These are phyloP conservation scores for Barbatosphaeria neglecta DNA, from an alignment of 495 filamentous ascomycete genomes.

Conservation along the genomic window DNA sequence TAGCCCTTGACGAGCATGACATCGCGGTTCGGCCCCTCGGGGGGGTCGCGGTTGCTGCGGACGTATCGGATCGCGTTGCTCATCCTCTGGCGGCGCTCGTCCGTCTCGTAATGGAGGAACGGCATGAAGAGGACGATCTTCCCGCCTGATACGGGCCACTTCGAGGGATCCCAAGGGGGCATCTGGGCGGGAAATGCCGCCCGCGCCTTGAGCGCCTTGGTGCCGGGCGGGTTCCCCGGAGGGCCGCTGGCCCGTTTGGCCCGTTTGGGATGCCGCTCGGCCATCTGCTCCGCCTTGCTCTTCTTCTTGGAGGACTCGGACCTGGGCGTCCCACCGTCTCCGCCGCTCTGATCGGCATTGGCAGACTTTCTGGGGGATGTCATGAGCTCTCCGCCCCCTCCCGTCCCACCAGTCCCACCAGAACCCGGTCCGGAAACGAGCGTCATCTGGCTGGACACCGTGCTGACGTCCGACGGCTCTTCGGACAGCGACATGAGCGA, in stretches of 20 bases:
- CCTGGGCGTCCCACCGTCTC: slow-evolving; percentile 24
- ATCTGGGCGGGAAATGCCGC: slow-evolving; percentile 5
- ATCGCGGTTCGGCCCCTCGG: slow-evolving; percentile 30
- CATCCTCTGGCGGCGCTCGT: slow-evolving; percentile 45
- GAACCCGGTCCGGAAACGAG: background rate
- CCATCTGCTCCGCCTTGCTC: slow-evolving; percentile 15
- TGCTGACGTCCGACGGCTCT: slow-evolving; percentile 13
- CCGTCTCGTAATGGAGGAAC: slow-evolving; percentile 57
- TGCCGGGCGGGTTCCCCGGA: slow-evolving; percentile 13
- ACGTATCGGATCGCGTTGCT: slow-evolving; percentile 45
- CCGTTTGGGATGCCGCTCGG: slow-evolving; percentile 19
- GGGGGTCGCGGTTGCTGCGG: slow-evolving; percentile 7
- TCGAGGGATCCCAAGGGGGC: slow-evolving; percentile 12
- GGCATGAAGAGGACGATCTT: slow-evolving; percentile 59
- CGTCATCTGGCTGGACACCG: slow-evolving; percentile 6
- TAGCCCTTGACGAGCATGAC: slow-evolving; percentile 55
- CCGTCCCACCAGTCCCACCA: background rate
- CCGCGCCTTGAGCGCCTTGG: slow-evolving; percentile 7
- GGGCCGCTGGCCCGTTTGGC: slow-evolving; percentile 14
- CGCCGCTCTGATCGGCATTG: slow-evolving; percentile 7
- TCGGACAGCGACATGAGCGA: slow-evolving; percentile 10
- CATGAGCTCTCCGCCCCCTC: background rate
- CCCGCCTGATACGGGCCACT: slow-evolving; percentile 13
- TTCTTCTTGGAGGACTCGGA: slow-evolving; percentile 29
- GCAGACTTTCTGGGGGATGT: slow-evolving; percentile 5